Base-by-base conservation (phyloP, 2,329 filamentous ascomycete genomes). In the Huntiella decipiens region DNA sequence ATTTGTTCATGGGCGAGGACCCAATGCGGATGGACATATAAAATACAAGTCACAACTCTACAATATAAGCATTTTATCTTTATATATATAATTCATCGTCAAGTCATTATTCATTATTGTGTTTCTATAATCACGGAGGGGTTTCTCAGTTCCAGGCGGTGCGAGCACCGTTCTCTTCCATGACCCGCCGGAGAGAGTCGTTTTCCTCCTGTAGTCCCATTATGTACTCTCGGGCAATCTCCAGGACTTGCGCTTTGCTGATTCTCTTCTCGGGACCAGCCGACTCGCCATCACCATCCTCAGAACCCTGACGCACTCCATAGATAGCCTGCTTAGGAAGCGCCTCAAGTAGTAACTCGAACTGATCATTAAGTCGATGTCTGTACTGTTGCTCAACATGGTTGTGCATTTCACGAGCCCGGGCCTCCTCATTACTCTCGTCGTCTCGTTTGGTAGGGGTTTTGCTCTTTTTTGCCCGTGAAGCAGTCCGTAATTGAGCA, bases 1-100 rank as follows among this genome's bases (percentile, higher is more conserved):
- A 70, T 54, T 67, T 79, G 1, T 79, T 80, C 54, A 70, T 67
- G 37, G 69, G 70, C 13, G 61, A 54, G 46, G 73, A 79, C 54
- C 67, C 71, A 50, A 56, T 51, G 31, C 74, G 70, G 54, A 72
- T 65, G 19, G 72, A 76, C 60, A 61, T 74, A 15, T 74, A 60
- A 36, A 39, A 28, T 28, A 28, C 22, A 28, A 28, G 22, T 2
- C 22, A 10, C 22, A 7, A 28, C 22, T 28, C 8, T 28, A 28
- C 22, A 28, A 28, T 10, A 28, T 3, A 10, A 28, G 3, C 8
- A 28, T 10, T 28, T 28, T 3, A 28, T 28, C 6, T 28, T 28
- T 28, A 28, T 28, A 10, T 28, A 28, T 28, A 28, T 28, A 28
- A 28, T 28, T 10, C 22, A 28, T 28, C 22, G 22, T 28, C 22